These are phyloP conservation scores for Saccharata proteae DNA, from an alignment of 2,329 filamentous ascomycete genomes.

Conservation along the genomic window DNA sequence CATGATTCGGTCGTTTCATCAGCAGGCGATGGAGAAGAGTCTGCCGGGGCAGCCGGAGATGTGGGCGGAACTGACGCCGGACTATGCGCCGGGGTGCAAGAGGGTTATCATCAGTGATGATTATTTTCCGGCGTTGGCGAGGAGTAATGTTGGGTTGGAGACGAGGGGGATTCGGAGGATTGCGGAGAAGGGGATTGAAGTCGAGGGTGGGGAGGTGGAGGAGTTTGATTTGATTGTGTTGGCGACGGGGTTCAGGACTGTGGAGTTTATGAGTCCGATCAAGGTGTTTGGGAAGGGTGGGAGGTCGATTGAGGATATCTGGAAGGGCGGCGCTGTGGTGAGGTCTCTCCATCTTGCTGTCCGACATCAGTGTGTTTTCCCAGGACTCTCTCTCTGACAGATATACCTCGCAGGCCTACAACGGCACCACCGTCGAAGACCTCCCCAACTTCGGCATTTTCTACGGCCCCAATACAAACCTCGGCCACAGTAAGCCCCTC, in stretches of 20 bases:
- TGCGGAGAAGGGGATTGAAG: slow-evolving; percentile 34
- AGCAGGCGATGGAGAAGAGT: slow-evolving; percentile 31
- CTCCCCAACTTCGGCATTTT: slow-evolving; percentile 46
- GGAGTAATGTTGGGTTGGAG: slow-evolving; percentile 38
- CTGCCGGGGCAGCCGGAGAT: slow-evolving; percentile 38
- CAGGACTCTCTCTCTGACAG: too few species aligned
- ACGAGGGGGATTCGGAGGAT: slow-evolving; percentile 37
- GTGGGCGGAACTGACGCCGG: slow-evolving; percentile 41
- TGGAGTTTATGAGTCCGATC: slow-evolving; percentile 48
- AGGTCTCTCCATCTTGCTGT: too few species aligned
- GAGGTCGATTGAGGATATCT: slow-evolving; percentile 36
- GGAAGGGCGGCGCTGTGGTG: slow-evolving; percentile 38
- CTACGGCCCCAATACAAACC: slow-evolving; percentile 45
- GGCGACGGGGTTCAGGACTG: slow-evolving; percentile 47
- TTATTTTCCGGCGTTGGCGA: slow-evolving; percentile 39
- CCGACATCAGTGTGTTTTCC: too few species aligned
- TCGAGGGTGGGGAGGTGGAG: slow-evolving; percentile 28
- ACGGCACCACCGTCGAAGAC: slow-evolving; percentile 39
- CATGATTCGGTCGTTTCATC: slow-evolving; percentile 25
- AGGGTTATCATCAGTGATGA: slow-evolving; percentile 44
- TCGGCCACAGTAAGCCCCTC: too few species aligned
- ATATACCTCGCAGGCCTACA: too few species aligned
- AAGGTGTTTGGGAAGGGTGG: slow-evolving; percentile 35
- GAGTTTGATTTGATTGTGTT: slow-evolving; percentile 45
- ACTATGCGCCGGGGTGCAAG: slow-evolving; percentile 44